These are phyloP conservation scores for Toxicodendron radicans DNA, from an alignment of 345 rosid genomes.

Conservation along the genomic window DNA sequence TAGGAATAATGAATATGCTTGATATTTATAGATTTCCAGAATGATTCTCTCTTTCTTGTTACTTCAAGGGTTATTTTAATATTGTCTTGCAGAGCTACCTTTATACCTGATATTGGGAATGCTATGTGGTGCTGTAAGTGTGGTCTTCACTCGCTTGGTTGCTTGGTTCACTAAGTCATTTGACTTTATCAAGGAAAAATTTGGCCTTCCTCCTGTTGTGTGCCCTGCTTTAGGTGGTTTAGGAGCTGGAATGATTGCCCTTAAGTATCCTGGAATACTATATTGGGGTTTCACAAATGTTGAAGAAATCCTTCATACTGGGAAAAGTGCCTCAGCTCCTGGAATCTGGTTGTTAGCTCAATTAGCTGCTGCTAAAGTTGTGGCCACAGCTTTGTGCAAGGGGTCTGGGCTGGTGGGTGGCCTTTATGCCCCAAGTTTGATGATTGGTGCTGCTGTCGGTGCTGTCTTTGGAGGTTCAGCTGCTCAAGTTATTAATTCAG, in stretches of 20 bases:
- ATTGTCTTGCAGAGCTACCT: conserved; percentile 73
- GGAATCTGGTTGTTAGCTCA: conserved; percentile 95
- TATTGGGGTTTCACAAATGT: conserved; percentile 99
- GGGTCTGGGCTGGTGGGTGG: conserved; percentile 99
- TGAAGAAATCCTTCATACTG: conserved; percentile 94
- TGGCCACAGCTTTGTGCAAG: conserved; percentile 91
- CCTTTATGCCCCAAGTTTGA: conserved; percentile 95
- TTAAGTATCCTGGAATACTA: conserved; percentile 92
- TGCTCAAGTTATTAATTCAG: conserved; percentile 81
- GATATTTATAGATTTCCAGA: not conserved
- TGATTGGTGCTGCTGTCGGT: conserved; percentile 98
- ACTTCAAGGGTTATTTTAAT: conserved; percentile 13
- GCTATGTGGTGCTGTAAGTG: conserved; percentile 95
- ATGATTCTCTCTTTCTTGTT: not conserved
- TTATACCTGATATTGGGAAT: conserved; percentile 94
- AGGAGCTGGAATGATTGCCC: conserved; percentile 97
- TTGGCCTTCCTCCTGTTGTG: conserved; percentile 82
- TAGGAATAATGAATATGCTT: not conserved
- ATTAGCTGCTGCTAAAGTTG: conserved; percentile 92
- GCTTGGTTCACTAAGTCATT: conserved; percentile 82
- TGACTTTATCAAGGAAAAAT: conserved; percentile 72
- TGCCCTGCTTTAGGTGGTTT: conserved; percentile 98
- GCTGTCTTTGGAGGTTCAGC: conserved; percentile 99
- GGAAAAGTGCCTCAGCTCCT: conserved; percentile 95
- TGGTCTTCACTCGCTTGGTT: conserved; percentile 78